These are phyloP conservation scores for Epicoccum sorghinum DNA, from an alignment of 2,329 filamentous ascomycete genomes.

Conservation along the genomic window DNA sequence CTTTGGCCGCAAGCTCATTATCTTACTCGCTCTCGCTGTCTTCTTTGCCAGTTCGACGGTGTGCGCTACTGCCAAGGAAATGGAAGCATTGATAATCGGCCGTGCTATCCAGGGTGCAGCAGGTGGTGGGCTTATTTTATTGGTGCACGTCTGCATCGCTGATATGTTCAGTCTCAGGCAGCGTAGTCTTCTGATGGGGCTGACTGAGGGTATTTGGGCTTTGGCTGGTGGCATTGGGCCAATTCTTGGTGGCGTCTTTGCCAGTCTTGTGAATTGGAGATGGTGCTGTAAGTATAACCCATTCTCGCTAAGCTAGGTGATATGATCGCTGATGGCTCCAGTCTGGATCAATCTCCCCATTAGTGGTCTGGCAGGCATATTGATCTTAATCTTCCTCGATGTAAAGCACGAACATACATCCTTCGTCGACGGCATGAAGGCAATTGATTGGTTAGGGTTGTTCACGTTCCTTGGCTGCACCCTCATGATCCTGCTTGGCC, in stretches of 20 bases:
- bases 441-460: slow-evolving; percentile 62
- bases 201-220: slow-evolving; percentile 62
- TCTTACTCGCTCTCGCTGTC: slow-evolving; percentile 58
- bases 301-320: too few species aligned
- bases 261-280: slow-evolving; percentile 55
- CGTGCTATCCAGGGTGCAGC: slow-evolving; percentile 68
- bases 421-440: slow-evolving; percentile 55
- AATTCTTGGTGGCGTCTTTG: slow-evolving; percentile 59
- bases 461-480: slow-evolving; percentile 58
- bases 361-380: slow-evolving; percentile 54
- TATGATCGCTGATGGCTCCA: slow-evolving; percentile 11
- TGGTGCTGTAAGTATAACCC: slow-evolving; percentile 53
- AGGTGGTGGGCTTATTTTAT: slow-evolving; percentile 65
- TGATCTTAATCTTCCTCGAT: slow-evolving; percentile 60
- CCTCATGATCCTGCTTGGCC: slow-evolving; percentile 59
- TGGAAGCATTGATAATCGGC: slow-evolving; percentile 66
- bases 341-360: slow-evolving; percentile 64
- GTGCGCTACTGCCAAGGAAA: slow-evolving; percentile 61
- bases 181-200: slow-evolving; percentile 57
- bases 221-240: slow-evolving; percentile 60
- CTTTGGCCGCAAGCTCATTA: slow-evolving; percentile 62
- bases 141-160: slow-evolving; percentile 68
- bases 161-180: slow-evolving; percentile 67
- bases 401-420: slow-evolving; percentile 61
- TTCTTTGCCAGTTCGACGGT: slow-evolving; percentile 68